phyloP scores from a whole-genome alignment of 2,329 filamentous ascomycete genomes.

The Fusarium sp. region DNA sequence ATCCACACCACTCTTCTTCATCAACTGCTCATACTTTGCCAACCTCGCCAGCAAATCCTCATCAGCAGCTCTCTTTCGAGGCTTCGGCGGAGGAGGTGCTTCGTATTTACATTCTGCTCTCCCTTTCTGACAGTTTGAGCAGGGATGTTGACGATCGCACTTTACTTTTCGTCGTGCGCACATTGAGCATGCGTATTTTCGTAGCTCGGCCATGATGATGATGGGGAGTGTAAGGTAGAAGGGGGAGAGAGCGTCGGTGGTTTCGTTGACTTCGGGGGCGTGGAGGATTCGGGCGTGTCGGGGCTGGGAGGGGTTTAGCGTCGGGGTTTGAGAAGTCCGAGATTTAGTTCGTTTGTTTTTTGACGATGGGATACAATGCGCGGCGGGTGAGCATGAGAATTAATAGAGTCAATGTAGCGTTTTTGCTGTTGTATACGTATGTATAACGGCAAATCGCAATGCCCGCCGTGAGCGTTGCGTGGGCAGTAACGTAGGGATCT shows the following conservation, averaged over 20 bases:
- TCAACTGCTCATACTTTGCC: conserved; percentile 40
- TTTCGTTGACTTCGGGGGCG: not conserved
- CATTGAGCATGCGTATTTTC: conserved; percentile 31
- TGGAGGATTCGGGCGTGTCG: not conserved
- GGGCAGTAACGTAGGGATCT: not conserved
- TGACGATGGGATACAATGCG: not conserved
- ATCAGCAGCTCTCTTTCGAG: conserved; percentile 41
- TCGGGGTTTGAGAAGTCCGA: not conserved
- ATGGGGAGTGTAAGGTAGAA: not conserved
- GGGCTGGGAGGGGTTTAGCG: not conserved
- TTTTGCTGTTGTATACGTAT: not conserved
- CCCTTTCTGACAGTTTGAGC: conserved; percentile 54
- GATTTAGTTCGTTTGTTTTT: not conserved
- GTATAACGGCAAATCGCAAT: not conserved
- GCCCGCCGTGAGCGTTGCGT: not conserved
- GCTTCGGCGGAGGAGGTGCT: conserved; percentile 22
- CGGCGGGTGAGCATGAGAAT: too few species aligned
- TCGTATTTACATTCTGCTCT: conserved; percentile 39
- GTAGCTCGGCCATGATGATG: not conserved
- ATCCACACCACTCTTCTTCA: conserved; percentile 40
- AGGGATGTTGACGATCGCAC: conserved; percentile 52
- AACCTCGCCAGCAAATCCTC: conserved; percentile 40
- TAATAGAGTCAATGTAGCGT: too few species aligned
- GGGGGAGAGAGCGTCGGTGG: not conserved
- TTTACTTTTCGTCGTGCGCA: conserved; percentile 39